phyloP scores from a whole-genome alignment of 805 yeast genomes.

The Myxozyma sirexii region DNA sequence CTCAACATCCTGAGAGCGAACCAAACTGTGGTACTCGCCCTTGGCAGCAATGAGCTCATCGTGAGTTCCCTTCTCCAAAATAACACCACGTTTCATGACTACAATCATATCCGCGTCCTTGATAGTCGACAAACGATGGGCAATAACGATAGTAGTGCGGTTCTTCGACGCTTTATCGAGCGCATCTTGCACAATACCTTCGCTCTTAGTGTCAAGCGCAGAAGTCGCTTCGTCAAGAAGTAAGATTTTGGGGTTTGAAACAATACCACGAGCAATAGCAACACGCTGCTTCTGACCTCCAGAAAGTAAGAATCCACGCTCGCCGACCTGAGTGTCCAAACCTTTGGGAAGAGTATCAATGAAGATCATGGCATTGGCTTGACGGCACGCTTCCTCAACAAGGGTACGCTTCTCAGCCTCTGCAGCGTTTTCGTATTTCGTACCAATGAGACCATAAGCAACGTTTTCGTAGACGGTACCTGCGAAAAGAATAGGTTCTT shows the following conservation, averaged over 20 bases:
- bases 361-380: conserved; percentile 58
- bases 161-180: conserved; percentile 42
- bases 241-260: conserved; percentile 58
- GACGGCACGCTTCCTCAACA: conserved; percentile 49
- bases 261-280: conserved; percentile 62
- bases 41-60: conserved; percentile 37
- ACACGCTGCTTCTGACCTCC: conserved; percentile 71
- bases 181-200: conserved; percentile 60
- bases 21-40: conserved; percentile 39
- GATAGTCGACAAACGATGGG: conserved; percentile 55
- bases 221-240: conserved; percentile 70
- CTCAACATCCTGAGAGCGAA: conserved; percentile 37
- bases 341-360: conserved; percentile 56
- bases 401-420: conserved; percentile 46
- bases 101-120: conserved; percentile 53
- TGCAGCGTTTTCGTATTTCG: conserved; percentile 40
- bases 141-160: conserved; percentile 54
- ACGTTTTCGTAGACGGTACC: conserved; percentile 80
- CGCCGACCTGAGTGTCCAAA: conserved; percentile 54
- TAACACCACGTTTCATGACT: conserved; percentile 50
- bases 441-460: conserved; percentile 63
- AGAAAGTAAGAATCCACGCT: conserved; percentile 61
- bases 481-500: conserved; percentile 65
- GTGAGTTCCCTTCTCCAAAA: conserved; percentile 47
- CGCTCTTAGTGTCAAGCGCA: conserved; percentile 64